phyloP scores from a whole-genome alignment of 225 moss, liverwort and hornwort species.

The Pseudoscleropodium purum region DNA sequence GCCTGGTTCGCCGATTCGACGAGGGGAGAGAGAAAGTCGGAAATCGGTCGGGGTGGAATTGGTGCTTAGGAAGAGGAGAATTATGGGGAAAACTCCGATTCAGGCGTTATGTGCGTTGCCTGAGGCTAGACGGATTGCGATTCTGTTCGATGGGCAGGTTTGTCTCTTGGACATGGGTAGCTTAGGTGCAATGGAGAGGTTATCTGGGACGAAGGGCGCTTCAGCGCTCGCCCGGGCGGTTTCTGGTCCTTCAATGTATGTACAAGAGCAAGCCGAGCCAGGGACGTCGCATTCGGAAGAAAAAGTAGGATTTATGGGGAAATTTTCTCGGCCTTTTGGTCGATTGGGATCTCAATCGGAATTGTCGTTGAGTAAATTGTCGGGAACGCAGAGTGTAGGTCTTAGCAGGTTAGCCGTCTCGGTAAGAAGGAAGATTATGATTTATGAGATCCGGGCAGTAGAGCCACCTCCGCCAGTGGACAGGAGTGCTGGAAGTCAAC shows the following conservation, averaged over 20 bases:
- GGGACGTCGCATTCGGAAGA: constrained; percentile 5
- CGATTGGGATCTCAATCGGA: constrained; percentile 39
- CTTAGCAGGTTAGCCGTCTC: constrained; percentile 69
- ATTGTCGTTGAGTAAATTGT: constrained; percentile 17
- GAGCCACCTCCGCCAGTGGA: constrained; percentile 43
- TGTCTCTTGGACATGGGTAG: constrained; percentile 64
- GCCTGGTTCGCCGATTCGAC: constrained; percentile 8
- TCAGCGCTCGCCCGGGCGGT: constrained; percentile 57
- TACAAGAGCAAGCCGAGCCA: neutral
- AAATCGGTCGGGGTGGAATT: constrained; percentile 24
- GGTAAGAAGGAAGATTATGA: constrained; percentile 65
- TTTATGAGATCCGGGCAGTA: constrained; percentile 63
- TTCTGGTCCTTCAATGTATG: constrained; percentile 25
- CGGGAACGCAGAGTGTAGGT: constrained; percentile 17
- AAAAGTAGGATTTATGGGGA: constrained; percentile 29
- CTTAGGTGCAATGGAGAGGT: constrained; percentile 61
- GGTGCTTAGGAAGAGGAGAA: constrained; percentile 60
- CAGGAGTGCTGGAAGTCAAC: constrained; percentile 29
- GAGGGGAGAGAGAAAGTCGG: constrained; percentile 1
- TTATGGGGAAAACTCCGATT: constrained; percentile 69
- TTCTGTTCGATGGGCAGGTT: constrained; percentile 81
- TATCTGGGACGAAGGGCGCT: constrained; percentile 70
- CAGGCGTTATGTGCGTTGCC: constrained; percentile 74
- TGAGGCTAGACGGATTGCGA: constrained; percentile 72
- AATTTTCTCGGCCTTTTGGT: constrained; percentile 34